Evolutionary conservation across 345 rosid species (phyloP), one percentile per base, ranked within the genome.

Genomic region (Lumnitzera littorea): DNA sequence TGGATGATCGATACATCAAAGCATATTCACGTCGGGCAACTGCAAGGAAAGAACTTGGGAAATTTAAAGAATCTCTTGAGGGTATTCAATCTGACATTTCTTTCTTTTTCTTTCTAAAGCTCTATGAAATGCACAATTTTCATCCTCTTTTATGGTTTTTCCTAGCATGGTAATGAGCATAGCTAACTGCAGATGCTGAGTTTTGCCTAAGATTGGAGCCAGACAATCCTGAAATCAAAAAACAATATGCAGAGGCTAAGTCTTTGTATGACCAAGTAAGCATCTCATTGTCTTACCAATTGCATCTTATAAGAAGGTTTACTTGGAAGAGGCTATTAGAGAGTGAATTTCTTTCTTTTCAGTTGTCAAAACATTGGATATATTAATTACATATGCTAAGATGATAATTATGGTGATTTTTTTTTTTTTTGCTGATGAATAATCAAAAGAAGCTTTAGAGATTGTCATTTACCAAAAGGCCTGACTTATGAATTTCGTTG

Each of bases 1-100:
- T 88, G 7, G 99, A 94, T 78, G 97, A 94, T 61, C 91, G 82
- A 63, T 90, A 84, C 68, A 78, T 82, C 49, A 90, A 94, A 77
- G 96, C 97, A 13, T 90, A 89, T 62, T 87, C 97, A 64, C 91
- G 96, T 50, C 84, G 96, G 74, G 97, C 97, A 56, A 82, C 90
- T 11, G 91, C 96, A 31, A 87, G 95, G 65, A 87, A 81, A 69
- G 91, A 86, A 76, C 80, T 94, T 41, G 80, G 83, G 52, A 79
- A 80, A 66, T 70, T 85, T 63, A 90, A 86, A 75, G 90, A 80
- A 71, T 87, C 97, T 15, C 50, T 85, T 12, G 95, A 89, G 75
- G 99, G 97, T 85, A 64, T 63, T 67, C 51, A 64, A 17, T 47
- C 56, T 51, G 50, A 43, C 24, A 2, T 50, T 14, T 51, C 41